Base-by-base conservation (phyloP, 306 rosid species). In the Biancaea sappan region DNA sequence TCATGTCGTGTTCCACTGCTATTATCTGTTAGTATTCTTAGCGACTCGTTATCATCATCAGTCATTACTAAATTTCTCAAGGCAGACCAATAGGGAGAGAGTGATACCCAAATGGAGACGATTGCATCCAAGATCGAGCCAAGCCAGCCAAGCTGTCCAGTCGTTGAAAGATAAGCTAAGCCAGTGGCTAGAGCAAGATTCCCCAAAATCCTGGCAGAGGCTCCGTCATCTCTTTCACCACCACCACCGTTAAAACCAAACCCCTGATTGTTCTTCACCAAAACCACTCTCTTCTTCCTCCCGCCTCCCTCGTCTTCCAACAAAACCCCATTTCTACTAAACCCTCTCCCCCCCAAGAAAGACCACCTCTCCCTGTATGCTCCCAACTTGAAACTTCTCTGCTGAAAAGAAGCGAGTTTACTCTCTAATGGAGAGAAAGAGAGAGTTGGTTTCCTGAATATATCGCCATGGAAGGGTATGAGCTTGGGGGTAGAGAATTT, bases 121-220 rank as follows among this genome's bases (percentile, higher is more conserved):
- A 88, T 73, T 0, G 89, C 84, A 80, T 86, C 93, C 76, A 86
- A 85, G 64, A 88, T 53, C 93, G 91, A 88, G 64, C 93, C 89
- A 76, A 88, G 93, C 93, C 93, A 88, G 64, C 93, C 89, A 76
- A 88, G 93, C 69, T 88, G 89, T 51, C 91, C 93, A 47, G 93
- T 88, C 48, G 82, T 52, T 19, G 93, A 84, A 32, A 88, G 89
- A 79, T 88, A 88, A 29, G 93, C 81, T 68, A 88, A 82, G 15
- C 93, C 93, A 80, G 71, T 44, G 71, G 93, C 93, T 72, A 86
- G 65, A 66, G 91, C 88, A 71, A 88, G 63, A 82, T 88, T 88
- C 9, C 89, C 89, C 77, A 88, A 53, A 73, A 86, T n/a, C 44
- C 90, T 86, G 51, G 80, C 85, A 51, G 86, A 82, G 29, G 72